A percentile compares a stretch with the other conserved stretches of the same genome.
phyloP scores from a whole-genome alignment of 2,329 filamentous ascomycete species.

The Clonostachys sp. region DNA sequence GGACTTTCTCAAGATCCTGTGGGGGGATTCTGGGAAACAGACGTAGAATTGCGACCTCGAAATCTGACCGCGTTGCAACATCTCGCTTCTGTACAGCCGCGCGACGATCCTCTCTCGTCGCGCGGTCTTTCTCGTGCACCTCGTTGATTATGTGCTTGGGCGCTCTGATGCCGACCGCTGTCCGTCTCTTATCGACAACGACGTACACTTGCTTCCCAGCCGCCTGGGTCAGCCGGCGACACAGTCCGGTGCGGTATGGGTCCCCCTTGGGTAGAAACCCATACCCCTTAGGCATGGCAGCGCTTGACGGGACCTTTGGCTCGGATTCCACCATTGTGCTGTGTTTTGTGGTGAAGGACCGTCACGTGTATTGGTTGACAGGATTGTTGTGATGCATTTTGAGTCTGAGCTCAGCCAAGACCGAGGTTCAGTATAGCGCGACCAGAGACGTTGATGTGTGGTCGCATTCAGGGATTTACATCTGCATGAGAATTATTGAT shows the following conservation, averaged over 20 bases:
- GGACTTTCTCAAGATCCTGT: slow-evolving; percentile 20
- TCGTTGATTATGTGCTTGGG: slow-evolving; percentile 20
- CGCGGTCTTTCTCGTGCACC: slow-evolving; percentile 18
- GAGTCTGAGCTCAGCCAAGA: too few relatives aligned
- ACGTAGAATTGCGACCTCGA: slow-evolving; percentile 23
- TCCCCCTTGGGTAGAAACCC: slow-evolving; percentile 34
- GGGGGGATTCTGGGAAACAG: slow-evolving; percentile 35
- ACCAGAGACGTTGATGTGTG: too few relatives aligned
- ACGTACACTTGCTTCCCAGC: slow-evolving; percentile 25
- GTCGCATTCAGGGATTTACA: too few relatives aligned
- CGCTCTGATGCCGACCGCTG: slow-evolving; percentile 29
- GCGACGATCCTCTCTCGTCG: slow-evolving; percentile 22
- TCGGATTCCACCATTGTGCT: too few relatives aligned
- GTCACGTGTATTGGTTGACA: too few relatives aligned
- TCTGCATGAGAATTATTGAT: too few relatives aligned
- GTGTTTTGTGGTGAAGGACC: too few relatives aligned
- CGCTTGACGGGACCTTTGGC: too few relatives aligned
- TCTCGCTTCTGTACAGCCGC: slow-evolving; percentile 25
- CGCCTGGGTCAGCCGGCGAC: slow-evolving; percentile 27
- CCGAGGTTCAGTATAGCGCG: too few relatives aligned
- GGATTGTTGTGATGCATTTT: too few relatives aligned
- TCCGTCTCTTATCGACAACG: slow-evolving; percentile 17
- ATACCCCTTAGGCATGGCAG: slow-evolving; percentile 29
- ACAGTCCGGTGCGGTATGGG: slow-evolving; percentile 32
- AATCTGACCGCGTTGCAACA: slow-evolving; percentile 17